These are phyloP conservation scores for Aspergillus bombycis DNA, from an alignment of 2,329 filamentous ascomycete genomes.

Conservation along the genomic window DNA sequence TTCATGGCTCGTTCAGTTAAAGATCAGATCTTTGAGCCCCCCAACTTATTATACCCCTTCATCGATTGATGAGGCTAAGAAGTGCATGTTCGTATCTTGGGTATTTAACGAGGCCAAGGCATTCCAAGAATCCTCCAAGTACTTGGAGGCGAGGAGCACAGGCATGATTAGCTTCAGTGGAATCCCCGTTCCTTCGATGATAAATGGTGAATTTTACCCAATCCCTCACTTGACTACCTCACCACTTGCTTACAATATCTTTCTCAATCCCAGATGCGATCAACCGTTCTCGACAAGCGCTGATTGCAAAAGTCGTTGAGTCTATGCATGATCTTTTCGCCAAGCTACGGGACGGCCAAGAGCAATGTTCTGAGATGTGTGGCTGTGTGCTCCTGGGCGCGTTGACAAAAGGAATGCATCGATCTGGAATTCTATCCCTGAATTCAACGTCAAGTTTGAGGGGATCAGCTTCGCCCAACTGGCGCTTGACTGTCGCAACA, in stretches of 20 bases:
- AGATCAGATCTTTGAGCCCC: neutral
- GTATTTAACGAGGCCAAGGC: neutral
- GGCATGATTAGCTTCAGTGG: neutral
- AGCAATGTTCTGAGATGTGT: neutral
- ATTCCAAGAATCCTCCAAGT: neutral
- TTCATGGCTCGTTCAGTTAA: neutral
- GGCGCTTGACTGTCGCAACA: neutral
- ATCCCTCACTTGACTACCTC: rapidly evolving
- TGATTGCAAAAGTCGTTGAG: neutral
- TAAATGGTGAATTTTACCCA: neutral
- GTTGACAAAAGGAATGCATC: neutral
- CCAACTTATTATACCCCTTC: rapidly evolving
- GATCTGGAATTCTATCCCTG: neutral
- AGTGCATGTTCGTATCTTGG: neutral
- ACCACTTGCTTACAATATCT: neutral
- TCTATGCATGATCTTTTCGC: neutral
- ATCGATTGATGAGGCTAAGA: too few relatives aligned
- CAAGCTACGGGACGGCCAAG: neutral
- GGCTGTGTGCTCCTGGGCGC: neutral
- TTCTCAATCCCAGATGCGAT: neutral
- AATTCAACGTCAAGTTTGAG: neutral
- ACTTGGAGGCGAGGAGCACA: neutral
- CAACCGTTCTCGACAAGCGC: neutral
- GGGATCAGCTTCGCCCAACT: neutral
- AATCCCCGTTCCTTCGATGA: neutral